A percentile compares a stretch with the other conserved stretches of the same genome.
phyloP scores from a whole-genome alignment of 176 grass and related monocot genomes.

The Carex littledalei region DNA sequence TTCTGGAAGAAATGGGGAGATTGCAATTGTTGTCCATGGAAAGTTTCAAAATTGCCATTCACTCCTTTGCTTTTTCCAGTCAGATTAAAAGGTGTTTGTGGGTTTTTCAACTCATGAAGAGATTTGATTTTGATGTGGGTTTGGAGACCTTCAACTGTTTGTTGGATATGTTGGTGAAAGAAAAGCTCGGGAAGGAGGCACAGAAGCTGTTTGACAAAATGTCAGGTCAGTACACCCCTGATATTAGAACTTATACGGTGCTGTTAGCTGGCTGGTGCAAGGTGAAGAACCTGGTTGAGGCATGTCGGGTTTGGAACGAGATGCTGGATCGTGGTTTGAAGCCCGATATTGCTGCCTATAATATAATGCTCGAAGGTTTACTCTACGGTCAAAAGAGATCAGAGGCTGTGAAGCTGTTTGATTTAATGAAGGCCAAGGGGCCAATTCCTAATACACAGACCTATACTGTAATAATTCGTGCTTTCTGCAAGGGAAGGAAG shows the following conservation, averaged over 20 bases:
- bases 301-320: constrained; percentile 73
- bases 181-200: constrained; percentile 60
- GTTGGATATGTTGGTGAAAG: constrained; percentile 20
- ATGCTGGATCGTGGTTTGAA: constrained; percentile 68
- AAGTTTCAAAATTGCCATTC: constrained; percentile 73
- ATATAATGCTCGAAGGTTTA: constrained; percentile 82
- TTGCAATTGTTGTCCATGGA: constrained; percentile 48
- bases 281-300: constrained; percentile 63
- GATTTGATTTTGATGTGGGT: constrained; percentile 44
- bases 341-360: constrained; percentile 63
- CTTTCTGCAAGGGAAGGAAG: constrained; percentile 73
- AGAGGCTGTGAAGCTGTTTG: constrained; percentile 80
- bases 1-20: constrained; percentile 78
- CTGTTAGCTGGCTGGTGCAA: constrained; percentile 74
- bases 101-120: constrained; percentile 67
- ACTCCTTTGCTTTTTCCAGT: constrained; percentile 33
- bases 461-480: constrained; percentile 61
- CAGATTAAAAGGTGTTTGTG: constrained; percentile 78
- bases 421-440: constrained; percentile 90
- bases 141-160: constrained; percentile 87
- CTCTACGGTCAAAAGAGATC: constrained; percentile 57
- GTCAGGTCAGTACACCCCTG: constrained; percentile 35
- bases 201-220: constrained; percentile 62
- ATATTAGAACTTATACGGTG: constrained; percentile 60
- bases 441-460: constrained; percentile 67